Evolutionary conservation across 441 rosid genomes (phyloP), one percentile per base, ranked within the genome.

Genomic region (Populus hybrid): DNA sequence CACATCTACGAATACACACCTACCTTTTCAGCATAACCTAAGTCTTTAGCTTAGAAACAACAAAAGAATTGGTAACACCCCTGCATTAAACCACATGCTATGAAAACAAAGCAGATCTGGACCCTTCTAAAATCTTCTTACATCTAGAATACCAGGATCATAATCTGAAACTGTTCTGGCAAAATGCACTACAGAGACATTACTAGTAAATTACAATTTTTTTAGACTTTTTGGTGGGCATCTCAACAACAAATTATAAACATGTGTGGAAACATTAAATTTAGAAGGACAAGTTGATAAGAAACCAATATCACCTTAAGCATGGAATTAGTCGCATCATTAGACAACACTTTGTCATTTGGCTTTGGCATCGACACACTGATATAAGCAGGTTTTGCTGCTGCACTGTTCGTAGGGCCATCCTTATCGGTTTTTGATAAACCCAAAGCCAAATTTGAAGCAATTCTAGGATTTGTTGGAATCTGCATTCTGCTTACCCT

Each of bases 401-500:
- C 83, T 76, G 84, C 81, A 81, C 74, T 64, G 36, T 81, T 74
- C 64, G 84, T 77, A 74, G 87, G 82, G 79, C 88, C 81, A 79
- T 87, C 95, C 88, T 90, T 97, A 20, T 90, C 91, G 45, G 86
- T 76, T 87, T 92, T 97, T 70, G 89, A 77, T 69, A 86, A 84
- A 82, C 93, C 94, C 79, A 87, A 73, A 75, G 91, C 92, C 89
- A 94, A 84, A 85, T 91, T 92, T 82, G 99, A 89, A 82, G 94
- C 97, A 84, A 94, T 93, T 87, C 94, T 91, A 81, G 99, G 99
- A 86, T 97, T 97, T 83, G 98, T 92, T 75, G 92, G 97, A 83
- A 94, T 92, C 91, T 94, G 97, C 82, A 94, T 78, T 85, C 90
- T 93, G 92, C 89, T 88, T 84, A 82, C 92, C 86, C 93, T 92